Conservation (phyloP, 2,329 filamentous ascomycete species). For the Pseudohalonectria lignicola region DNA sequence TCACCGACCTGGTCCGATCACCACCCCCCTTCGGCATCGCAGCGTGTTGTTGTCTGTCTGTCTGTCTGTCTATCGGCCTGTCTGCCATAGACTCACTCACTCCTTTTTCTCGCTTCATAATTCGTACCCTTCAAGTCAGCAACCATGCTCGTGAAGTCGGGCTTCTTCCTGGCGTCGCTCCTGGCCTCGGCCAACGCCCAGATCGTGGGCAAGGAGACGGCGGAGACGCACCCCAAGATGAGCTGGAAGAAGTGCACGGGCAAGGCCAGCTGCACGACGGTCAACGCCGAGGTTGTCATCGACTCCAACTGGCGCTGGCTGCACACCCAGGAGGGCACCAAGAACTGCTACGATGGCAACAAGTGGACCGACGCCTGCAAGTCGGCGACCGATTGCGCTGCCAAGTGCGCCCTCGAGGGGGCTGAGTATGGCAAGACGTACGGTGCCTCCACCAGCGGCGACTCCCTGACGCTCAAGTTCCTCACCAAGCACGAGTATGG, state of each 20-base stretch:
- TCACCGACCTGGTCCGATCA: no score
- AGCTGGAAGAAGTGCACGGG: constrained; percentile 29
- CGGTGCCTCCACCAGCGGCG: constrained; percentile 29
- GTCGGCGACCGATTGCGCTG: constrained; percentile 20
- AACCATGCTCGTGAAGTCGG: constrained; percentile 1
- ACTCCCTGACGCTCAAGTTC: constrained; percentile 33
- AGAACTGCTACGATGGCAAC: constrained; percentile 36
- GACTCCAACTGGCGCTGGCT: constrained; percentile 40
- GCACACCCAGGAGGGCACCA: constrained; percentile 28
- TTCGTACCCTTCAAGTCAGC: not conserved
- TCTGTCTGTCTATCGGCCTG: no score
- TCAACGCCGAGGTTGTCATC: constrained; percentile 28
- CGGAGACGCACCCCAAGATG: constrained; percentile 29
- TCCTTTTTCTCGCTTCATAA: no score
- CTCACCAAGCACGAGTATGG: constrained; percentile 30
- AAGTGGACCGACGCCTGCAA: constrained; percentile 5
- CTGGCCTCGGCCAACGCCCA: constrained; percentile 24
- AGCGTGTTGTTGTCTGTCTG: no score
- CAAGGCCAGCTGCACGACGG: constrained; percentile 26
- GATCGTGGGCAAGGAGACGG: constrained; percentile 22
- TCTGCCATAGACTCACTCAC: no score
- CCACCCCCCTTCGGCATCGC: no score
- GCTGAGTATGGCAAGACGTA: constrained; percentile 28
- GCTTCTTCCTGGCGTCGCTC: constrained; percentile 10
- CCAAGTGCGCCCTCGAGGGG: constrained; percentile 19